Base-by-base conservation (phyloP, 306 rosid species). In the Argentina anserina region DNA sequence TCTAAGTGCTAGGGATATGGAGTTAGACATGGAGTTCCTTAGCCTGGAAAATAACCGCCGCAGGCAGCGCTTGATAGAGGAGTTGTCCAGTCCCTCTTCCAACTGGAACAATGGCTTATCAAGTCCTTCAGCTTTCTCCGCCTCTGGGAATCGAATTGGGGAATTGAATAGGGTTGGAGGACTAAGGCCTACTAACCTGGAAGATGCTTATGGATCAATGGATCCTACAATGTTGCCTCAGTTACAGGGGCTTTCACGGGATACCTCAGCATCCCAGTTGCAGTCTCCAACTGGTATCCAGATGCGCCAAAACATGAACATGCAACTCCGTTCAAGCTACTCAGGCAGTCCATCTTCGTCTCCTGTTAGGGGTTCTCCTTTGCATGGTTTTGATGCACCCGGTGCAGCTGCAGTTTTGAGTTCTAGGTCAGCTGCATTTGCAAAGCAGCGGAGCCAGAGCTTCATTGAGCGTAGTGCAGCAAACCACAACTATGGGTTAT, bases 391-490 rank as follows among this genome's bases (percentile, higher is more conserved):
- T 73, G 83, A 81, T 50, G 61, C 75, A 67, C 63, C 85, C 29
- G 58, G 81, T 43, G 85, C 88, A 2, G 55, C 84, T 2, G 64
- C 79, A 18, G 84, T 74, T 41, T 70, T 84, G 61, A 83, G 82
- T 80, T 55, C 91, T 31, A 80, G 95, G 72, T 74, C 80, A 28
- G 82, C 86, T 71, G 88, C 90, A 18, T 88, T 90, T 39, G 80
- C 92, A 8, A 86, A 76, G 58, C 75, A 76, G 62, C 75, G 88
- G 29, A 92, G 95, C 83, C 95, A 87, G 73, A 88, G 97, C 81
- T 87, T 90, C 70, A 71, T 85, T 7, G 97, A 90, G 73, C 87
- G 85, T 9, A 67, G 78, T 15, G 71, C 47, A 31, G 75, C 39
- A 37, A 92, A 75, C 68, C 71, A 72, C 31, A 81, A 75, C 50